phyloP scores from a whole-genome alignment of 306 rosid genomes.

The Urtica urens region DNA sequence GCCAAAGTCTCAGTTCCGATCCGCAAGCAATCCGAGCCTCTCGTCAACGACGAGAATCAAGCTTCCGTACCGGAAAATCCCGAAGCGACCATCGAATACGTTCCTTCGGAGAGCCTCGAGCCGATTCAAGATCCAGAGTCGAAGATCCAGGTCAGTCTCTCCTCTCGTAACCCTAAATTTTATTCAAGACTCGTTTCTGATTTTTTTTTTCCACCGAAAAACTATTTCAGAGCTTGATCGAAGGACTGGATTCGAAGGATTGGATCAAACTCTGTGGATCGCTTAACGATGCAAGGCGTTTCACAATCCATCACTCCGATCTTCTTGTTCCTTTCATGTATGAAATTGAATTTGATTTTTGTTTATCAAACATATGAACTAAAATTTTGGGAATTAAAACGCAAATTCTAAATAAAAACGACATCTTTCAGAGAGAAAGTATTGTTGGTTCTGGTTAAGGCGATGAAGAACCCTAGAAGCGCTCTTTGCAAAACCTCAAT shows the following conservation, averaged over 20 bases:
- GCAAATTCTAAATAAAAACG: too few species aligned
- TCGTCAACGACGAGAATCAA: conserved; percentile 43
- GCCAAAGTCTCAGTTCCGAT: conserved; percentile 37
- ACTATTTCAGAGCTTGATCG: conserved; percentile 43
- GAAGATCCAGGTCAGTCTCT: conserved; percentile 38
- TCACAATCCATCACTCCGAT: conserved; percentile 48
- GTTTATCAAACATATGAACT: conserved; percentile 9
- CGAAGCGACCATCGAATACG: conserved; percentile 55
- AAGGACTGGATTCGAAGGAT: conserved; percentile 58
- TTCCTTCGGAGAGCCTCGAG: conserved; percentile 58
- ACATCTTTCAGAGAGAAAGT: conserved; percentile 41
- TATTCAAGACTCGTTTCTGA: neutral
- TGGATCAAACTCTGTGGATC: conserved; percentile 71
- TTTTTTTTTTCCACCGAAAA: neutral
- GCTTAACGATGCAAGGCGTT: conserved; percentile 59
- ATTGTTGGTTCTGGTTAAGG: conserved; percentile 51
- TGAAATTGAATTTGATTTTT: neutral
- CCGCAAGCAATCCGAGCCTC: conserved; percentile 28
- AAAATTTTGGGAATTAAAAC: neutral
- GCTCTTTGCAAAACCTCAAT: conserved; percentile 90
- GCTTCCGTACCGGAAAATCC: conserved; percentile 30
- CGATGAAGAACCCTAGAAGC: conserved; percentile 91
- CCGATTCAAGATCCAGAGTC: conserved; percentile 58
- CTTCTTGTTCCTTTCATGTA: conserved; percentile 38
- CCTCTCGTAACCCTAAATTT: neutral